Percentiles rank a stretch among this genome's conserved stretches.
Conservation (phyloP, 768 basidiomycete species). For the Ephemerocybe angulata region DNA sequence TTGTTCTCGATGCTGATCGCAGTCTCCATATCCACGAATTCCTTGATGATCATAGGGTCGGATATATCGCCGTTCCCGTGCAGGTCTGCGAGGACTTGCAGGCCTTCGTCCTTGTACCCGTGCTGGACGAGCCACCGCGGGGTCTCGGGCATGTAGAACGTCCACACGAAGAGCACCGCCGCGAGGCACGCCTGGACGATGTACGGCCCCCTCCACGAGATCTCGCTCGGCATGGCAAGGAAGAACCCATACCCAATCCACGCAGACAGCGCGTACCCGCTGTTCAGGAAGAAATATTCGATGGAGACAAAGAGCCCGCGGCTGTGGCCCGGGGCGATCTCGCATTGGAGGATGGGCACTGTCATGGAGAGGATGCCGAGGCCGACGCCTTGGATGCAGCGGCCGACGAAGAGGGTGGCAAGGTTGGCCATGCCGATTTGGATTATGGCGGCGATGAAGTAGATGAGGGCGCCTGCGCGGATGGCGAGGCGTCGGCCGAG, state of each 20-base stretch:
- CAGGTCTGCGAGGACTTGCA: constrained; percentile 53
- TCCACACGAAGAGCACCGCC: constrained; percentile 41
- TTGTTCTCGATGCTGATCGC: constrained; percentile 26
- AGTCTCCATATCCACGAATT: constrained; percentile 44
- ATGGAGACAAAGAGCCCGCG: constrained; percentile 53
- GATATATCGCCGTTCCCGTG: constrained; percentile 47
- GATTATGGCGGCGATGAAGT: constrained; percentile 46
- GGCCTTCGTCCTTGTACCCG: constrained; percentile 46
- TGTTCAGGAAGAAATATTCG: constrained; percentile 50
- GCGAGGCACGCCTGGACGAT: constrained; percentile 51
- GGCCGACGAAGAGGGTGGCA: constrained; percentile 35
- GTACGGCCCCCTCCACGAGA: constrained; percentile 56
- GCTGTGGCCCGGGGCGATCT: constrained; percentile 43
- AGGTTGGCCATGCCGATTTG: constrained; percentile 48
- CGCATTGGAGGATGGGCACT: constrained; percentile 47
- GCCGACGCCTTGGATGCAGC: constrained; percentile 45
- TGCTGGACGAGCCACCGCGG: constrained; percentile 56
- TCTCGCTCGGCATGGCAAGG: constrained; percentile 39
- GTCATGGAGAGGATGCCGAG: constrained; percentile 51
- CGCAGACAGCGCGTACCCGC: constrained; percentile 46
- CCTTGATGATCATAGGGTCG: constrained; percentile 39
- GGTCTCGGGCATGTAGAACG: constrained; percentile 48
- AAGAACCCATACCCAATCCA: constrained; percentile 51
- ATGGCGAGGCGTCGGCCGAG: constrained; percentile 50
- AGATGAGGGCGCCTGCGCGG: constrained; percentile 46